Evolutionary conservation across 2,329 filamentous ascomycete species (phyloP).

Genomic region (Uncinocarpus reesii): DNA sequence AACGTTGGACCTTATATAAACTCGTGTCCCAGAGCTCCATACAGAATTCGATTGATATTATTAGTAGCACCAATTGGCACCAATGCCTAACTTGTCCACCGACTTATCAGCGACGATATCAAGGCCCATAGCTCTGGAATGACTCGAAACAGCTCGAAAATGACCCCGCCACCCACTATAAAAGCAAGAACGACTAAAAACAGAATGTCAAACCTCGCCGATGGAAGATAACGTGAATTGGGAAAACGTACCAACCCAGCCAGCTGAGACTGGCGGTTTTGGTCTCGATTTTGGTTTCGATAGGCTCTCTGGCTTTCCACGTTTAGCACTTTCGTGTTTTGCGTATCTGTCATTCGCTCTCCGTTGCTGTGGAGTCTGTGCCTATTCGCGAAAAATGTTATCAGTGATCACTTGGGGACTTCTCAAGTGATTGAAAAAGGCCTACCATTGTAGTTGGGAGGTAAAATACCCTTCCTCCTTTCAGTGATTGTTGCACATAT

Average conservation of each 20-base stretch:
- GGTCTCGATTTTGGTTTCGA: constrained; percentile 41
- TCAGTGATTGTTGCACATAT: too few relatives aligned
- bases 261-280: constrained; percentile 46
- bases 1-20: neutral
- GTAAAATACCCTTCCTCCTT: too few relatives aligned
- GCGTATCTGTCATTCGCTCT: constrained; percentile 54
- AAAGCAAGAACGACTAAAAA: constrained; percentile 50
- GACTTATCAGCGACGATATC: constrained; percentile 15
- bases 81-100: constrained; percentile 16
- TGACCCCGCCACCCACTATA: constrained; percentile 50
- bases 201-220: neutral
- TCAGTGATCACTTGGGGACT: too few relatives aligned
- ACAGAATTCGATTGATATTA: neutral
- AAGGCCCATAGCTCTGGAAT: constrained; percentile 32
- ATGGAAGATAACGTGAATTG: neutral
- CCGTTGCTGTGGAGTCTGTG: constrained; percentile 57
- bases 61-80: neutral
- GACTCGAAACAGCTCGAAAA: constrained; percentile 47
- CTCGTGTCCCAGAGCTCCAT: neutral
- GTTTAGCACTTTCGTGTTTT: constrained; percentile 48
- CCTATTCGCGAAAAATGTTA: constrained; percentile 30
- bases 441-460: neutral
- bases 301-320: constrained; percentile 43
- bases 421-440: too few relatives aligned
- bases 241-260: constrained; percentile 49